These are phyloP conservation scores for Allium sativum DNA, from an alignment of 106 monocot species.

Conservation along the genomic window DNA sequence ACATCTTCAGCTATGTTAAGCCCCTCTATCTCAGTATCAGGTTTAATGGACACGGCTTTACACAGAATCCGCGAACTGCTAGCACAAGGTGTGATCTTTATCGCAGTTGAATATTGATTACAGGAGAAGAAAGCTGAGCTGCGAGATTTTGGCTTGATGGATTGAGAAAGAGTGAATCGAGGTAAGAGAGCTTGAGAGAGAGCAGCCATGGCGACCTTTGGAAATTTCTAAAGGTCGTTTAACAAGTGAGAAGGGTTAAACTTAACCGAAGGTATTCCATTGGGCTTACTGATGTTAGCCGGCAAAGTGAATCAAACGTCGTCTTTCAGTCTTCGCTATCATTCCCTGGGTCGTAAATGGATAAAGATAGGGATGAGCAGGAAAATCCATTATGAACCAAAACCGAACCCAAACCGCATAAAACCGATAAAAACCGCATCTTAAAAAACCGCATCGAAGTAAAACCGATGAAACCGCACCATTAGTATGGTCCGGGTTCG, in stretches of 20 bases:
- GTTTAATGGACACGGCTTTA: slow-evolving; percentile 35
- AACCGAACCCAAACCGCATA: no score
- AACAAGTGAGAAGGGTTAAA: neutral
- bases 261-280: neutral
- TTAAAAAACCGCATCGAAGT: no score
- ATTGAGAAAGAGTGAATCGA: slow-evolving; percentile 1
- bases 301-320: no score
- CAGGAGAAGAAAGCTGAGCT: neutral
- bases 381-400: no score
- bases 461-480: no score
- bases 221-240: neutral
- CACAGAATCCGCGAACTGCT: slow-evolving; percentile 9
- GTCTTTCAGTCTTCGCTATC: no score
- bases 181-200: slow-evolving; percentile 4
- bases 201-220: neutral
- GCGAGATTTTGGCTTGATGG: neutral
- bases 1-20: slow-evolving; percentile 93
- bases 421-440: no score
- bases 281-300: no score
- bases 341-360: no score
- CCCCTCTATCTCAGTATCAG: slow-evolving; percentile 69
- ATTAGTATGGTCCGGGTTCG: no score
- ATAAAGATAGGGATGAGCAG: no score
- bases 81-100: neutral
- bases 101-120: neutral